Conservation (phyloP, 441 rosid genomes). For the Croton laevigatus region DNA sequence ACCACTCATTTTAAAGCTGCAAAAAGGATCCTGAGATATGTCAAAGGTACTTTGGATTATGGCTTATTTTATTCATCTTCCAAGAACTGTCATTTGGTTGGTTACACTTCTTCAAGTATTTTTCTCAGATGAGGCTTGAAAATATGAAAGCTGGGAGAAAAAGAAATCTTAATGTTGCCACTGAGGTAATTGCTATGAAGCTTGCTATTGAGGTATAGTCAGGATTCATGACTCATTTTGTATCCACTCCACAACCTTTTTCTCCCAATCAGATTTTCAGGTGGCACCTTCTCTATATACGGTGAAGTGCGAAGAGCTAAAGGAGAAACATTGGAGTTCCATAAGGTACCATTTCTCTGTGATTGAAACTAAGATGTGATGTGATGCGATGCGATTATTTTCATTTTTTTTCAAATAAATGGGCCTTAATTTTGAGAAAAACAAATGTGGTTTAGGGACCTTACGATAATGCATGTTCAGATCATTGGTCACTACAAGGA, state of each 20-base stretch:
- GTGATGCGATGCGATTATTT: not conserved
- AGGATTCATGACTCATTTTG: not conserved
- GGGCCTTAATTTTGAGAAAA: not conserved
- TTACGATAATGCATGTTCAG: not conserved
- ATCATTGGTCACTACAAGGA: not conserved
- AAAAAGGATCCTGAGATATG: no score
- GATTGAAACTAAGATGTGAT: not conserved
- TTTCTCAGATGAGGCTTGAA: slow-evolving; percentile 79
- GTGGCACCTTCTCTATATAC: slow-evolving; percentile 89
- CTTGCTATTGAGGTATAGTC: not conserved
- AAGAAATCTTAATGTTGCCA: slow-evolving; percentile 82
- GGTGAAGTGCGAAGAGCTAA: slow-evolving; percentile 92
- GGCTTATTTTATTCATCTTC: no score
- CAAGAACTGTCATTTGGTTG: no score
- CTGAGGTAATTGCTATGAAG: slow-evolving; percentile 54
- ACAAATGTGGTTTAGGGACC: not conserved
- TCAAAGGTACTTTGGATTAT: no score
- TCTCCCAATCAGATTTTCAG: slow-evolving; percentile 63
- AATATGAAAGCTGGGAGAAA: slow-evolving; percentile 89
- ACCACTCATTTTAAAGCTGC: no score
- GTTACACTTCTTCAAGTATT: slow-evolving; percentile 12
- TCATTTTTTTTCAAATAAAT: not conserved
- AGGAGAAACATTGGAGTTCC: slow-evolving; percentile 95
- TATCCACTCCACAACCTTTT: not conserved
- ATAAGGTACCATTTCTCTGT: slow-evolving; percentile 49